These are phyloP conservation scores for Ascochyta viciae-villosae DNA, from an alignment of 2,329 filamentous ascomycete genomes.

Conservation along the genomic window DNA sequence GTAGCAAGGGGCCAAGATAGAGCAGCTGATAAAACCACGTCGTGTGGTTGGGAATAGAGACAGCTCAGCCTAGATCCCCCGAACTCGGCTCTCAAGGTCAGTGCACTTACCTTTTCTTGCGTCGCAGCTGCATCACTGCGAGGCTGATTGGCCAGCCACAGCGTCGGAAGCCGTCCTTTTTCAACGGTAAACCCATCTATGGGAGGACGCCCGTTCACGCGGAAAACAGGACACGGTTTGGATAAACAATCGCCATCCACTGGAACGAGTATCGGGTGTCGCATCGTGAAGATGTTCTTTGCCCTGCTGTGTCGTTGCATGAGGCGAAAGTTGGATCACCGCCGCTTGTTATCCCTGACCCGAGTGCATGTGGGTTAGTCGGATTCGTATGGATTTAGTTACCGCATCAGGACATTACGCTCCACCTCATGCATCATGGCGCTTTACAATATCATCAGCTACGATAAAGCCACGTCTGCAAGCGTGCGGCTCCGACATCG, in stretches of 20 bases:
- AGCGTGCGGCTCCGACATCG: slow-evolving; percentile 21
- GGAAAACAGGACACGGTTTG: slow-evolving; percentile 35
- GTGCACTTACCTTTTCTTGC: slow-evolving; percentile 15
- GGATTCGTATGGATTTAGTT: slow-evolving; percentile 19
- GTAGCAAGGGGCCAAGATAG: slow-evolving; percentile 32
- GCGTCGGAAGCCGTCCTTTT: slow-evolving; percentile 2
- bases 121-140: slow-evolving; percentile 26
- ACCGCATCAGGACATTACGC: slow-evolving; percentile 19
- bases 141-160: slow-evolving; percentile 30
- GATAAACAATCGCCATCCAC: slow-evolving; percentile 14
- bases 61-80: slow-evolving; percentile 28
- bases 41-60: slow-evolving; percentile 28
- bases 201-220: slow-evolving; percentile 34
- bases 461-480: slow-evolving; percentile 34
- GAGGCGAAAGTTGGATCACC: slow-evolving; percentile 19
- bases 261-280: slow-evolving; percentile 12
- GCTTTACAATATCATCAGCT: slow-evolving; percentile 25
- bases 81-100: slow-evolving; percentile 27
- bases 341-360: slow-evolving; percentile 13
- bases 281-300: slow-evolving; percentile 11
- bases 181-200: slow-evolving; percentile 25
- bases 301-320: slow-evolving; percentile 12
- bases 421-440: slow-evolving; percentile 29
- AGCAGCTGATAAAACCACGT: slow-evolving; percentile 39
- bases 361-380: slow-evolving; percentile 22